These are phyloP conservation scores for Claviceps spartinae DNA, from an alignment of 2,329 filamentous ascomycete genomes.

Conservation along the genomic window DNA sequence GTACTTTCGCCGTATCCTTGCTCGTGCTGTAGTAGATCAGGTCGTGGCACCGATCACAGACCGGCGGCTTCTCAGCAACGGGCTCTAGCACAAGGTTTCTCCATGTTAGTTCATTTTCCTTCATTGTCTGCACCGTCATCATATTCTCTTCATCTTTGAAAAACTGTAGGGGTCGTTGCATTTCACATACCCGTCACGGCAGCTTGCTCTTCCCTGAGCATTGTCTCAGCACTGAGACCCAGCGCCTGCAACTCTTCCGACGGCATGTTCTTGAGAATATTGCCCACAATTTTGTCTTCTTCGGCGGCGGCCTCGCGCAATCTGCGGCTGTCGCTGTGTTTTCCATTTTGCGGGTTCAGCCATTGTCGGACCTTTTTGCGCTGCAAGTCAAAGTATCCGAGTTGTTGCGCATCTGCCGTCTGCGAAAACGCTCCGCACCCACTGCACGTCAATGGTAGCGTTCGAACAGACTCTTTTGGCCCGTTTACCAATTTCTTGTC, in stretches of 20 bases:
- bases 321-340: constrained; percentile 7
- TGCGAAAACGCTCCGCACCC: constrained; percentile 55
- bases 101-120: neutral
- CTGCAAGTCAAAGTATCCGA: constrained; percentile 42
- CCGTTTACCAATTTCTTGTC: neutral
- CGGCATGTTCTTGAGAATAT: constrained; percentile 30
- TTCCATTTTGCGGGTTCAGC: constrained; percentile 12
- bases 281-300: constrained; percentile 35
- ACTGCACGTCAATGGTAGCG: constrained; percentile 43
- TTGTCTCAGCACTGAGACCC: constrained; percentile 29
- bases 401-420: constrained; percentile 32
- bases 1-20: constrained; percentile 24
- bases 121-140: neutral
- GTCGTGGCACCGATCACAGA: constrained; percentile 81
- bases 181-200: constrained; percentile 1
- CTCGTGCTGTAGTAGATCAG: constrained; percentile 64
- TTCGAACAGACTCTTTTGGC: constrained; percentile 6
- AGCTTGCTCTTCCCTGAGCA: constrained; percentile 14
- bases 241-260: constrained; percentile 27
- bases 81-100: neutral
- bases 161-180: too few relatives aligned
- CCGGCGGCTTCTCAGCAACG: constrained; percentile 30
- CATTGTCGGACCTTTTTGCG: constrained; percentile 39
- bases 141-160: neutral
- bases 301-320: constrained; percentile 16